These are phyloP conservation scores for Fusarium guadeloupense DNA, from an alignment of 2,329 filamentous ascomycete genomes.

Conservation along the genomic window DNA sequence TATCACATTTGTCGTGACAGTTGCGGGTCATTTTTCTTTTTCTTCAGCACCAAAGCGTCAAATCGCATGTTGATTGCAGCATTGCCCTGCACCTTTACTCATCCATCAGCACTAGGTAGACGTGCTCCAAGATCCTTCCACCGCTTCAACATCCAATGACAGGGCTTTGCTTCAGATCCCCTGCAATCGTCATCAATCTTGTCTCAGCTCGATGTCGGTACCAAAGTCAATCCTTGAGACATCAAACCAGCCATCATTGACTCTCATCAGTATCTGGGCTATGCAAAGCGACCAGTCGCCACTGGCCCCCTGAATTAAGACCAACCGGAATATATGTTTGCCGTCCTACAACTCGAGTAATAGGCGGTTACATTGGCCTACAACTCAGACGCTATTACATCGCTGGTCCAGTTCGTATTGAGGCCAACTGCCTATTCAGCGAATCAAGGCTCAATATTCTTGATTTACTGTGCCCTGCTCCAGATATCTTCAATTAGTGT, in stretches of 20 bases:
- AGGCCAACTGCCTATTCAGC: slow-evolving; percentile 4
- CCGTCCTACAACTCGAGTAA: slow-evolving; percentile 9
- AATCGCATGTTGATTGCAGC: slow-evolving; percentile 26
- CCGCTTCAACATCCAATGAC: slow-evolving; percentile 9
- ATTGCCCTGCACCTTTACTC: slow-evolving; percentile 23
- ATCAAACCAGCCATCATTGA: slow-evolving; percentile 11
- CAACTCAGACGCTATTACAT: slow-evolving; percentile 12
- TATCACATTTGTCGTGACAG: neutral
- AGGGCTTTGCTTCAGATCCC: slow-evolving; percentile 4
- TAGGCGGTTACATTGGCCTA: slow-evolving; percentile 26
- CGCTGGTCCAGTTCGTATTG: slow-evolving; percentile 21
- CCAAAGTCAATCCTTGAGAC: neutral
- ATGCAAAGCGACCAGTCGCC: slow-evolving; percentile 25
- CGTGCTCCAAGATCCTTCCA: slow-evolving; percentile 1
- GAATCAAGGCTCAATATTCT: slow-evolving; percentile 15
- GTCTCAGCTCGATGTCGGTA: neutral
- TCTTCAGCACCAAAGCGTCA: slow-evolving; percentile 3
- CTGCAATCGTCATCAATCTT: slow-evolving; percentile 1
- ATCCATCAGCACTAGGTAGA: slow-evolving; percentile 17
- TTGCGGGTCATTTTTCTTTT: neutral
- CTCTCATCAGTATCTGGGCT: neutral
- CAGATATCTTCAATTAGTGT: slow-evolving; percentile 10
- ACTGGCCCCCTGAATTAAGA: slow-evolving; percentile 15
- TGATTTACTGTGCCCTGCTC: slow-evolving; percentile 11
- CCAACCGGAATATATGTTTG: slow-evolving; percentile 9